Base-by-base conservation (phyloP, 192 early-diverging fungal species). In the Linnemannia elongata region DNA sequence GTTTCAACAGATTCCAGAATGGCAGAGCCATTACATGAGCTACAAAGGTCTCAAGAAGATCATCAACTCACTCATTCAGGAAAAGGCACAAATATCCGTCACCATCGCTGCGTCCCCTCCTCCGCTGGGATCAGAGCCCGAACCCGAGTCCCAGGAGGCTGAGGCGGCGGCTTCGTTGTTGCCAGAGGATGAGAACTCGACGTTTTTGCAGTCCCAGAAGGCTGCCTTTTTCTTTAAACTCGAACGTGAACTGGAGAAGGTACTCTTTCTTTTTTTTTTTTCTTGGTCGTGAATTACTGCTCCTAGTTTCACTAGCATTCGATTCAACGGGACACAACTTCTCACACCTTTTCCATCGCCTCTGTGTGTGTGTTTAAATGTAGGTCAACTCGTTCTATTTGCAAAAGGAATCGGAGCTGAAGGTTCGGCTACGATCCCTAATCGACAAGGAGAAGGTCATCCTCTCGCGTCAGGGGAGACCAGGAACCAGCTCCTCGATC, bases 41-140 rank as follows among this genome's bases (percentile, higher is more conserved):
- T 99, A 99, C 92, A 99, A 99, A 90, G 97, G 92, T 33, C 94
- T 99, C 69, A 99, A 99, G 89, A 99, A 99, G 90, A 97, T 99
- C 60, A 99, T 99, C 80, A 97, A 95, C 76, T 93, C 89, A 24
- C 79, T 94, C 13, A 82, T 89, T 60, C 89, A 91, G 27, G 91
- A 90, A 55, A 91, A 90, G 69, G 81, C 90, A 13, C 83, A 89
- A 8, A 76, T 76, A 15, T 82, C 88, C 27, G 89, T 88, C 63
- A 86, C 88, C 12, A 78, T 88, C 10, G 74, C 81, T 33, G 82
- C 88, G 17, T 83, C 75, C 68, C 89, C 76, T 45, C 85, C 89
- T 57, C 90, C 77, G 74, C 49, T 52, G 33, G 84, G 89, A 57
- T 83, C 75, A 44, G 39, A 27, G n/a, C 73, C 80, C 27, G 60